Evolutionary conservation across 208 protist species (phyloP).

Genomic region (Acanthamoeba castellanii): DNA sequence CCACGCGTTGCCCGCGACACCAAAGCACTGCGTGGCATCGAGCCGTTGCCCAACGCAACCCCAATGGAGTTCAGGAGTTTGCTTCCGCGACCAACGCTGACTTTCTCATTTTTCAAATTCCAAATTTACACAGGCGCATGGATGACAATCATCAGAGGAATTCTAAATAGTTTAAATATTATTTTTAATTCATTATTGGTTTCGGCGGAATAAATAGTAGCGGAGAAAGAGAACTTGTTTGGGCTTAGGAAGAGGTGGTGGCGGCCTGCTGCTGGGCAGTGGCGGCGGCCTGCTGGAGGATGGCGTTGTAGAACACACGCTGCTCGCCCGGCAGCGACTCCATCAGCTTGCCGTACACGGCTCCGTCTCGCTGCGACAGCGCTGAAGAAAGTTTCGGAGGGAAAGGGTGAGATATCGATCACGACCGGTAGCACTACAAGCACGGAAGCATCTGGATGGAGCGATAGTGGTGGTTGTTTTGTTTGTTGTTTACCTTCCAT

Average conservation of each 20-base stretch:
- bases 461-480: not conserved
- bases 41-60: not conserved
- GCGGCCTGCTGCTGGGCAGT: conserved; percentile 82
- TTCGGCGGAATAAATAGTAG: not conserved
- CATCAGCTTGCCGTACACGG: conserved; percentile 3
- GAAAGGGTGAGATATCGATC: not conserved
- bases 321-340: not conserved
- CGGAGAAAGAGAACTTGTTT: too few species aligned
- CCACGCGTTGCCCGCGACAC: not conserved
- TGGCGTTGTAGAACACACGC: conserved; percentile 39
- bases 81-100: not conserved
- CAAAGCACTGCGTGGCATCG: not conserved
- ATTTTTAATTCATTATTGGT: not conserved
- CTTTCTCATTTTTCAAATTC: not conserved
- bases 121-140: too few species aligned
- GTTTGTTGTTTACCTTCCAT: not conserved
- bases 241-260: not conserved
- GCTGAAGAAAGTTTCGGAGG: not conserved
- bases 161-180: too few species aligned
- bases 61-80: not conserved
- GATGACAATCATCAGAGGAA: too few species aligned
- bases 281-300: conserved; percentile 13
- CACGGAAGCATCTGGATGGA: not conserved
- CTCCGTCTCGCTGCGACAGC: conserved; percentile 19
- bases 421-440: not conserved